These are phyloP conservation scores for Podospora fimiseda DNA, from an alignment of 495 filamentous ascomycete species.

Conservation along the genomic window DNA sequence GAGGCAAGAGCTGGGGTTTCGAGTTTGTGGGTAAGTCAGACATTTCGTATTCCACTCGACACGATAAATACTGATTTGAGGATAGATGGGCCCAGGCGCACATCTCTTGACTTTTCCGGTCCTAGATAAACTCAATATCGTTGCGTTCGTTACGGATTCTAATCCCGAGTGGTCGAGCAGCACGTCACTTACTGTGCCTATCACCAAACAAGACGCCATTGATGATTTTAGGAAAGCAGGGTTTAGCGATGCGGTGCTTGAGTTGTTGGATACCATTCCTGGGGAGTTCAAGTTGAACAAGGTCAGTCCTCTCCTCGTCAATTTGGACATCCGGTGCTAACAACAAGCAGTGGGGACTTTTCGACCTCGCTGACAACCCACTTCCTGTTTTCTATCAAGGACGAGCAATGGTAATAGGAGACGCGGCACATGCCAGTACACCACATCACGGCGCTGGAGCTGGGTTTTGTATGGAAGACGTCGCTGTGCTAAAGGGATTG, in stretches of 20 bases:
- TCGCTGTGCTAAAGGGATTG: conserved; percentile 52
- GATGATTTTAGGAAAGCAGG: conserved; percentile 39
- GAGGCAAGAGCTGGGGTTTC: conserved; percentile 50
- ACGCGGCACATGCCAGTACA: conserved; percentile 64
- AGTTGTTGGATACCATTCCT: conserved; percentile 16
- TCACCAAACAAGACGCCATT: conserved; percentile 48
- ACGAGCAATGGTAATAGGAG: conserved; percentile 54
- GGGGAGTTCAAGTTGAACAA: conserved; percentile 22
- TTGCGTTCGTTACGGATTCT: conserved; percentile 12
- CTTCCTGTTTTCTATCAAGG: conserved; percentile 50
- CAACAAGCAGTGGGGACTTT: conserved; percentile 42
- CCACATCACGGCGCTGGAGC: conserved; percentile 67
- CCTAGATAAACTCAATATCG: conserved; percentile 54
- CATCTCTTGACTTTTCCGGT: conserved; percentile 63
- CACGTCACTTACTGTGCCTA: neutral
- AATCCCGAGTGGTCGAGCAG: conserved; percentile 23
- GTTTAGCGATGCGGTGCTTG: conserved; percentile 44
- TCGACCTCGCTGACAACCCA: conserved; percentile 60
- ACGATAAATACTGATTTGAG: neutral
- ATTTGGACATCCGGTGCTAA: conserved; percentile 16
- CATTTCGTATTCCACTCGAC: conserved; percentile 37
- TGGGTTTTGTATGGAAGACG: conserved; percentile 64
- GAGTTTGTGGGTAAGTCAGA: conserved; percentile 41
- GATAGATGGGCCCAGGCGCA: conserved; percentile 49
- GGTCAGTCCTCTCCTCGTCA: neutral